Conservation (phyloP, 345 rosid genomes). For the Geranium rotundifolium region DNA sequence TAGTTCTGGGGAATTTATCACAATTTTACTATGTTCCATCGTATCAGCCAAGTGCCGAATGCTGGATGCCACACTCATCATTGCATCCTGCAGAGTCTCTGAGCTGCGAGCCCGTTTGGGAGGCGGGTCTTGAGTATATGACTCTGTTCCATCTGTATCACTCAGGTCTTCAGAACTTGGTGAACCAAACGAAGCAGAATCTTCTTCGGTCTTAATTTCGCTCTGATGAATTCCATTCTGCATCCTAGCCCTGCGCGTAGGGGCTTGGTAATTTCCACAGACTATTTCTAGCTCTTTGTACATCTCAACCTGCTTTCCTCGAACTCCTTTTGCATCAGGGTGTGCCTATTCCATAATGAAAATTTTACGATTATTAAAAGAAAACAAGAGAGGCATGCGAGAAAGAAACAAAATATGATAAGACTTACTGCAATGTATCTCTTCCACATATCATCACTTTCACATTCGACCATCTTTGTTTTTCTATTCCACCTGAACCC, state of each 20-base stretch:
- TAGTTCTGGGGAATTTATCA: conserved; percentile 43
- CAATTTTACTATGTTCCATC: conserved; percentile 42
- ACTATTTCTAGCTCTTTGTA: conserved; percentile 71
- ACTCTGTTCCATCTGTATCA: conserved; percentile 84
- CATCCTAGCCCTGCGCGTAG: conserved; percentile 52
- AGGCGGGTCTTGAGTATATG: conserved; percentile 56
- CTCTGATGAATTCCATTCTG: conserved; percentile 41
- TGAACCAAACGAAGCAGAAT: conserved; percentile 52
- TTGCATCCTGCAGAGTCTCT: conserved; percentile 60
- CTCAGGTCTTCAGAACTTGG: conserved; percentile 52
- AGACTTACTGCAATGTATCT: conserved; percentile 58
- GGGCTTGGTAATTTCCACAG: conserved; percentile 70
- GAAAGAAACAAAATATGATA: neutral
- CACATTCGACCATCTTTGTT: conserved; percentile 60
- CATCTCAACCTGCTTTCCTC: conserved; percentile 79
- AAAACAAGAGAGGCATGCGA: neutral
- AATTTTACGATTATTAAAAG: neutral
- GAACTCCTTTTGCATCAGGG: conserved; percentile 70
- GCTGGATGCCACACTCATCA: conserved; percentile 64
- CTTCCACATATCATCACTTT: conserved; percentile 72
- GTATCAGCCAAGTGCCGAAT: conserved; percentile 71
- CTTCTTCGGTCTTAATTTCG: conserved; percentile 45
- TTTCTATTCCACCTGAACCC: conserved; percentile 71
- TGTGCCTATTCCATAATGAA: conserved; percentile 34
- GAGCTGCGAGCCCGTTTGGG: conserved; percentile 42